Evolutionary conservation across 2,329 filamentous ascomycete species (phyloP).

Genomic region (Talaromyces islandicus): DNA sequence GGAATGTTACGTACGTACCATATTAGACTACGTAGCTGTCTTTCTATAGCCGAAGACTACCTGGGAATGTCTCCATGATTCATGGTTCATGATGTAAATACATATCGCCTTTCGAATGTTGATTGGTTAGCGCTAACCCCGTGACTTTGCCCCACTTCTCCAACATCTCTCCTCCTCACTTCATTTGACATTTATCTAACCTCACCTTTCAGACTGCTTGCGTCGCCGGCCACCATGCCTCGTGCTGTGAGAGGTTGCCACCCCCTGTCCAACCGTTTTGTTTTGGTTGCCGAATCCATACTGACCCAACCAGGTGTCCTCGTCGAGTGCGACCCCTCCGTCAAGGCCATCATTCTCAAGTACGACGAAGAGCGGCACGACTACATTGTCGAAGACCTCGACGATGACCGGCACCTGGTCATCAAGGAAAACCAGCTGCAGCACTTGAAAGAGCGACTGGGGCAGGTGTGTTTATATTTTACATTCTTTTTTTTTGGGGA

Average conservation of each 20-base stretch:
- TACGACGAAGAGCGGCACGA: constrained; percentile 43
- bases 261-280: not conserved
- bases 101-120: not conserved
- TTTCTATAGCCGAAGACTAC: not conserved
- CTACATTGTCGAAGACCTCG: constrained; percentile 43
- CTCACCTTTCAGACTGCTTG: not conserved
- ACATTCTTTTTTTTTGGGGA: not conserved
- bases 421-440: constrained; percentile 42
- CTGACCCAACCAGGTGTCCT: constrained; percentile 31
- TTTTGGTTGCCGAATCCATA: not conserved
- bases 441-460: constrained; percentile 36
- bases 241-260: constrained; percentile 34
- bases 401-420: constrained; percentile 40
- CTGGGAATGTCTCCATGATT: not conserved
- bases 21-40: too few relatives aligned
- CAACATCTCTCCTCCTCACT: not conserved
- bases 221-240: constrained; percentile 26
- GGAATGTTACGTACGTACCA: too few relatives aligned
- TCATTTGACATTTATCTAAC: not conserved
- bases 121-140: not conserved
- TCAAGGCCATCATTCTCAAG: constrained; percentile 45
- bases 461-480: constrained; percentile 26
- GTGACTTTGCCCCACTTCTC: not conserved
- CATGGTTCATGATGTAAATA: not conserved
- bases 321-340: constrained; percentile 44